Percentiles rank a stretch among this genome's conserved stretches.
Conservation (phyloP, 108 stramenopile genomes). For the Nitzschia inconspicua region DNA sequence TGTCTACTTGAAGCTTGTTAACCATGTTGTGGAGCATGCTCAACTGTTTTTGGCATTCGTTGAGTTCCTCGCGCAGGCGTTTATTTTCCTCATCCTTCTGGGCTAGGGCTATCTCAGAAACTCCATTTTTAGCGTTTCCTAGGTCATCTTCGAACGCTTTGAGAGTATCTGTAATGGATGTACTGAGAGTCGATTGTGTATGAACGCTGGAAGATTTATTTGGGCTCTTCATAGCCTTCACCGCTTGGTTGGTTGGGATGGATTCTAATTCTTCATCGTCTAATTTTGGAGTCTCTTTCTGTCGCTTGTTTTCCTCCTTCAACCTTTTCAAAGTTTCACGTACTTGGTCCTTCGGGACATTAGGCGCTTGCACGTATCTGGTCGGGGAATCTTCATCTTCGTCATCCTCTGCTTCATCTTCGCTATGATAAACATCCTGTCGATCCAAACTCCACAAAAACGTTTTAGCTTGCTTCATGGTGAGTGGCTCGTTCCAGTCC, state of each 20-base stretch:
- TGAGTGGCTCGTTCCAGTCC: slow-evolving; percentile 38
- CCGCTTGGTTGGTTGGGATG: not conserved
- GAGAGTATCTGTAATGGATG: slow-evolving; percentile 15
- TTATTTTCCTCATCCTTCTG: slow-evolving; percentile 39
- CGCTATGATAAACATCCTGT: slow-evolving; percentile 16
- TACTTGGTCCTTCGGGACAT: slow-evolving; percentile 45
- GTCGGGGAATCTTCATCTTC: slow-evolving; percentile 1
- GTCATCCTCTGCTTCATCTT: slow-evolving; percentile 9
- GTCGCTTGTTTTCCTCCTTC: slow-evolving; percentile 23
- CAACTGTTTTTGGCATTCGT: slow-evolving; percentile 38
- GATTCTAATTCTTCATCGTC: slow-evolving; percentile 1
- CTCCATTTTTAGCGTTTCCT: no score
- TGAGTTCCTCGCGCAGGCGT: slow-evolving; percentile 33
- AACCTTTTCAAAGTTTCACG: slow-evolving; percentile 27
- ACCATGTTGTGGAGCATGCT: slow-evolving; percentile 41
- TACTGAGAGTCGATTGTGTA: slow-evolving; percentile 14
- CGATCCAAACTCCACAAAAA: slow-evolving; percentile 28
- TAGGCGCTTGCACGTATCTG: slow-evolving; percentile 40
- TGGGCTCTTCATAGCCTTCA: slow-evolving; percentile 10
- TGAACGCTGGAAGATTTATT: slow-evolving; percentile 9
- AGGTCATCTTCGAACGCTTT: slow-evolving; percentile 23
- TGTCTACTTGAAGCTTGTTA: slow-evolving; percentile 23
- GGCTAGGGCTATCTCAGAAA: no score
- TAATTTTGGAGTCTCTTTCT: slow-evolving; percentile 5
- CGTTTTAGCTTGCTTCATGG: slow-evolving; percentile 33